These are phyloP conservation scores for Candida sp. DNA, from an alignment of 1,139 yeast genomes.

Conservation along the genomic window DNA sequence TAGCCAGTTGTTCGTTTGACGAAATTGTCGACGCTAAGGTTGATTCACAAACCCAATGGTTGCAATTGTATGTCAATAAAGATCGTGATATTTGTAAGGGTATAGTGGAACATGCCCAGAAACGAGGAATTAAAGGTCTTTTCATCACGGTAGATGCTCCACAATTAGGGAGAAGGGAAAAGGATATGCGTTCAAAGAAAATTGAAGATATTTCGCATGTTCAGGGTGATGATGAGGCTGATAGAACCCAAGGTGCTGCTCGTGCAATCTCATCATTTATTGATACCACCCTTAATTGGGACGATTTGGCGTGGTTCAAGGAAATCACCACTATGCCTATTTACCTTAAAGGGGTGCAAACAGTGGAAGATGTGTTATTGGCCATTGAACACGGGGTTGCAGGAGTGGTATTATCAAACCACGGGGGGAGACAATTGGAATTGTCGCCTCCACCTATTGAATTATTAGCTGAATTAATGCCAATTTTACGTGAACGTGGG, in stretches of 20 bases:
- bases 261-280: slow-evolving; percentile 82
- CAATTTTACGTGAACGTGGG: slow-evolving; percentile 45
- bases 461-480: slow-evolving; percentile 62
- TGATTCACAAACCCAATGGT: slow-evolving; percentile 71
- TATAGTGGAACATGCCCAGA: slow-evolving; percentile 69
- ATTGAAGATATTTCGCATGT: slow-evolving; percentile 44
- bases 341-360: slow-evolving; percentile 67
- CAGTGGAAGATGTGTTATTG: slow-evolving; percentile 61
- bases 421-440: slow-evolving; percentile 76
- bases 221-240: slow-evolving; percentile 60
- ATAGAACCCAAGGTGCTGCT: slow-evolving; percentile 81
- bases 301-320: slow-evolving; percentile 58
- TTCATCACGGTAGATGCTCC: slow-evolving; percentile 95
- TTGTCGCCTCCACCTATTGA: slow-evolving; percentile 67
- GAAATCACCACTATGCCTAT: slow-evolving; percentile 61
- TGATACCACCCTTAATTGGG: slow-evolving; percentile 75
- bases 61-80: slow-evolving; percentile 81
- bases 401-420: slow-evolving; percentile 67
- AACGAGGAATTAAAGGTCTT: slow-evolving; percentile 72
- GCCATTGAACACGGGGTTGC: slow-evolving; percentile 63
- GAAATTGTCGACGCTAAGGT: slow-evolving; percentile 61
- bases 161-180: slow-evolving; percentile 88
- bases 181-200: slow-evolving; percentile 48
- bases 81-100: slow-evolving; percentile 50
- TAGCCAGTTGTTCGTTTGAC: slow-evolving; percentile 72